phyloP scores from a whole-genome alignment of 352 stramenopile species.

The Phytophthora idaei region DNA sequence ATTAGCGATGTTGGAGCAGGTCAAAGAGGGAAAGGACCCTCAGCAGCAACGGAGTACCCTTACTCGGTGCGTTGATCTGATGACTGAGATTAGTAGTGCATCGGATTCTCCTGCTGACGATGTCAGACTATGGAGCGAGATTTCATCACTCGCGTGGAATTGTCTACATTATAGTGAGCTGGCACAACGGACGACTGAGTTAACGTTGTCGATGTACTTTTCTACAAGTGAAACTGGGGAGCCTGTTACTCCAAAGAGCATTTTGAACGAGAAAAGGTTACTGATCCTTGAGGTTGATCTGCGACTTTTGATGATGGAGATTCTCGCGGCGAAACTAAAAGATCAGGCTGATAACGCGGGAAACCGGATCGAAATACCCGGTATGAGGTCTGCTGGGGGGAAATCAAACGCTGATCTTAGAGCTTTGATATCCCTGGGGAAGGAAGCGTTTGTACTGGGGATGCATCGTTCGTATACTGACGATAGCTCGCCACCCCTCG shows the following conservation, averaged over 20 bases:
- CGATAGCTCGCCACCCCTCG: neutral
- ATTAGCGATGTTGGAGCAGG: conserved; percentile 68
- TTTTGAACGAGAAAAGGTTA: conserved; percentile 53
- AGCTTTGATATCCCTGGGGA: conserved; percentile 25
- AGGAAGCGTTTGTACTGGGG: conserved; percentile 43
- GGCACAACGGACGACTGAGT: conserved; percentile 35
- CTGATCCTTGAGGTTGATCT: conserved; percentile 64
- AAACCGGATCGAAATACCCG: conserved; percentile 7
- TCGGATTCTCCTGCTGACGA: conserved; percentile 9
- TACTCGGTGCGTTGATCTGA: conserved; percentile 28
- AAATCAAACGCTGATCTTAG: conserved; percentile 24
- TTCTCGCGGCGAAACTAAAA: conserved; percentile 51
- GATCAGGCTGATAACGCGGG: conserved; percentile 22
- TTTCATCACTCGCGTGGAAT: conserved; percentile 53
- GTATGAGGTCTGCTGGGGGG: conserved; percentile 7
- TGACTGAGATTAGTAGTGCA: conserved; percentile 20
- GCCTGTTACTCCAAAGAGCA: conserved; percentile 9
- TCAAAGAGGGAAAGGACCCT: conserved; percentile 67
- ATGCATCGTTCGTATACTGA: conserved; percentile 32
- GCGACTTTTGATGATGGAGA: conserved; percentile 51
- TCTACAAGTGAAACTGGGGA: conserved; percentile 14
- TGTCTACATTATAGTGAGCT: conserved; percentile 41
- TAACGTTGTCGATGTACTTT: conserved; percentile 53
- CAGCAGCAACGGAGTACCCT: conserved; percentile 35
- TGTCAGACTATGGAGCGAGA: conserved; percentile 54